Percentiles rank a stretch among this genome's conserved stretches.
Evolutionary conservation across 2,329 filamentous ascomycete species (phyloP).

Genomic region (Ophiostoma ips): DNA sequence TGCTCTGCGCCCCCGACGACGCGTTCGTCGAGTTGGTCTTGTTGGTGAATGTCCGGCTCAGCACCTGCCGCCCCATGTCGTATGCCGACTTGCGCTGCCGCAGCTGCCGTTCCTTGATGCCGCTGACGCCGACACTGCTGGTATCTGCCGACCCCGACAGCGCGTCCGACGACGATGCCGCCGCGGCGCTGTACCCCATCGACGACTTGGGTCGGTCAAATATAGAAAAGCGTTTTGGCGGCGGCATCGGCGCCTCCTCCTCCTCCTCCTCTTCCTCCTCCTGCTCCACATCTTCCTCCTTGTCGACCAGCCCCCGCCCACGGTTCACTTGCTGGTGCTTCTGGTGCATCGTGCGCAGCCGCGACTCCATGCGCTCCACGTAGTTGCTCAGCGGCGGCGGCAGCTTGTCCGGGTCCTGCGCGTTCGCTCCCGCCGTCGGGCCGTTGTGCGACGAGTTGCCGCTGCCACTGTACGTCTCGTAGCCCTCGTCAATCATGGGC

Average conservation of each 20-base stretch:
- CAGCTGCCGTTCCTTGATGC: constrained; percentile 30
- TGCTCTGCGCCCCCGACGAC: constrained; percentile 58
- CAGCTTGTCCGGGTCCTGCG: constrained; percentile 32
- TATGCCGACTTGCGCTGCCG: constrained; percentile 61
- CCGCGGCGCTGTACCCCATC: constrained; percentile 30
- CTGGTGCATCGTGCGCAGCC: constrained; percentile 58
- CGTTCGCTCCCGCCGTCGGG: constrained; percentile 17
- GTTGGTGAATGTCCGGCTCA: constrained; percentile 72
- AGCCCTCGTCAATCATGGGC: constrained; percentile 54
- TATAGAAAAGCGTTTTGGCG: constrained; percentile 27
- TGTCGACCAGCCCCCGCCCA: too few species aligned
- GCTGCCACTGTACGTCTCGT: constrained; percentile 40
- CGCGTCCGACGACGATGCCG: constrained; percentile 5
- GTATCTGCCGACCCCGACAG: constrained; percentile 10
- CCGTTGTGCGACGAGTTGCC: constrained; percentile 29
- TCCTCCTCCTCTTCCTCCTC: constrained; percentile 16
- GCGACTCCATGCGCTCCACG: constrained; percentile 81
- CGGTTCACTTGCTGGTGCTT: constrained; percentile 26
- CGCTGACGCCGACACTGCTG: constrained; percentile 19
- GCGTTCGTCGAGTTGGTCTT: constrained; percentile 76
- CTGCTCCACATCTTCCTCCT: not conserved
- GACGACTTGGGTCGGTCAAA: constrained; percentile 46
- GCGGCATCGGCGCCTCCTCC: constrained; percentile 39
- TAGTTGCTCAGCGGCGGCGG: constrained; percentile 71
- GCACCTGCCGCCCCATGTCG: constrained; percentile 54